Evolutionary conservation across 2,329 filamentous ascomycete genomes (phyloP).

Genomic region (Boeremia exigua): DNA sequence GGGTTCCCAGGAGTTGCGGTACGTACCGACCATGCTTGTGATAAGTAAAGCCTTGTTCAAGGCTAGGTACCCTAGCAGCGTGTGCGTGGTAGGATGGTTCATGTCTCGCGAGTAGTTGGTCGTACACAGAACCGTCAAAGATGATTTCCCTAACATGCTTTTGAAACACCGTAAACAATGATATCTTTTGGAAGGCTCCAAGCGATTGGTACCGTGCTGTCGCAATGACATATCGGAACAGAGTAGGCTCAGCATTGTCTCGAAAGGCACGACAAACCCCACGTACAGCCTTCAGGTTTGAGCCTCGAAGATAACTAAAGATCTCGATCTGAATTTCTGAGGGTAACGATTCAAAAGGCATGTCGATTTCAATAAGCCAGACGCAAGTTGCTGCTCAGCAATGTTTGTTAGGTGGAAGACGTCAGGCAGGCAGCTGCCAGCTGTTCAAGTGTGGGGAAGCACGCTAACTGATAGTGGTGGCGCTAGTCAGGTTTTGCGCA

Average conservation of each 20-base stretch:
- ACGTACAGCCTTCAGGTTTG: constrained; percentile 35
- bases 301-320: constrained; percentile 29
- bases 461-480: constrained; percentile 1
- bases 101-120: constrained; percentile 19
- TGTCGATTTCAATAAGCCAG: background rate
- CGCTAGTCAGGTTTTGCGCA: background rate
- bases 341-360: constrained; percentile 27
- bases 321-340: constrained; percentile 39
- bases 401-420: background rate
- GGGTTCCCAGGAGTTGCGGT: too few relatives aligned
- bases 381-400: background rate
- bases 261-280: constrained; percentile 26
- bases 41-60: constrained; percentile 20
- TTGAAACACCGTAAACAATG: constrained; percentile 29
- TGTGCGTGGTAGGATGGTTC: constrained; percentile 15
- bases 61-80: constrained; percentile 5
- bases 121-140: constrained; percentile 39
- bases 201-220: constrained; percentile 39
- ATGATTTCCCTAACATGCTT: constrained; percentile 41
- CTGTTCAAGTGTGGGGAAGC: constrained; percentile 8
- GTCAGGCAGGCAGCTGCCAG: constrained; percentile 9
- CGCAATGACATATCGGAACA: constrained; percentile 35
- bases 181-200: constrained; percentile 35
- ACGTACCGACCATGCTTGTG: constrained; percentile 20
- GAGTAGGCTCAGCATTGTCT: constrained; percentile 30